Conservation (phyloP, 2,329 filamentous ascomycete species). For the Graphiopsis chlorocephala region DNA sequence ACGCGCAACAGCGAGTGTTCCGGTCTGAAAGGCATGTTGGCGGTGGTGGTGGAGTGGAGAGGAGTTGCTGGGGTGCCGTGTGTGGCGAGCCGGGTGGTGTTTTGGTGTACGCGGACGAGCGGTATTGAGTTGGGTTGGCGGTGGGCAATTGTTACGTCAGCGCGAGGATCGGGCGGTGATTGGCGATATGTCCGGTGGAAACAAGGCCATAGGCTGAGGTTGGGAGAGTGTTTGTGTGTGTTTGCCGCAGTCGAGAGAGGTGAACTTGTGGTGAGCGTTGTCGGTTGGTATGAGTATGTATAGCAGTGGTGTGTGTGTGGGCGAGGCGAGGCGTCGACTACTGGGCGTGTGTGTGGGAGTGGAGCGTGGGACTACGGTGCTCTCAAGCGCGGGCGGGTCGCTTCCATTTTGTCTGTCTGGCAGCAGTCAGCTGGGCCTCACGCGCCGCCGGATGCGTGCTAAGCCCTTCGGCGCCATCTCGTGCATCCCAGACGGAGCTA, state of each 20-base stretch:
- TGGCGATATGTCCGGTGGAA: not conserved
- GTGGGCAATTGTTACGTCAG: constrained; percentile 10
- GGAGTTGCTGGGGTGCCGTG: constrained; percentile 2
- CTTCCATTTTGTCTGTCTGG: not conserved
- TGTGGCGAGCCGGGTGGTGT: constrained; percentile 11
- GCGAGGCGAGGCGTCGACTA: not conserved
- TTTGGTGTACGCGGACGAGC: constrained; percentile 4
- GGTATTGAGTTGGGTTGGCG: not conserved
- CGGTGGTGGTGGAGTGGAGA: not conserved
- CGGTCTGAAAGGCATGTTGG: constrained; percentile 76
- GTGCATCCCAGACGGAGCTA: not conserved
- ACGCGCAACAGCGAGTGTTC: constrained; percentile 85
- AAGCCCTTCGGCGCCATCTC: not conserved
- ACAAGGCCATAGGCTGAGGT: constrained; percentile 1
- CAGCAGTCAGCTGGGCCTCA: not conserved
- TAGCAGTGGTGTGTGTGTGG: not conserved
- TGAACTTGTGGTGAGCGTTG: not conserved
- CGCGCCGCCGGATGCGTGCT: not conserved
- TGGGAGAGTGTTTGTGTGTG: not conserved
- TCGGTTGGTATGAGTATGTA: not conserved
- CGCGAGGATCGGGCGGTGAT: constrained; percentile 1
- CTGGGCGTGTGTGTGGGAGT: not conserved
- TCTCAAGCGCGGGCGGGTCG: not conserved
- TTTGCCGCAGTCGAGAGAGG: not conserved
- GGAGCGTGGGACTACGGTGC: not conserved